Evolutionary conservation across 2,329 filamentous ascomycete genomes (phyloP), one percentile per base, ranked within the genome.

Genomic region (Diaporthe sp.): DNA sequence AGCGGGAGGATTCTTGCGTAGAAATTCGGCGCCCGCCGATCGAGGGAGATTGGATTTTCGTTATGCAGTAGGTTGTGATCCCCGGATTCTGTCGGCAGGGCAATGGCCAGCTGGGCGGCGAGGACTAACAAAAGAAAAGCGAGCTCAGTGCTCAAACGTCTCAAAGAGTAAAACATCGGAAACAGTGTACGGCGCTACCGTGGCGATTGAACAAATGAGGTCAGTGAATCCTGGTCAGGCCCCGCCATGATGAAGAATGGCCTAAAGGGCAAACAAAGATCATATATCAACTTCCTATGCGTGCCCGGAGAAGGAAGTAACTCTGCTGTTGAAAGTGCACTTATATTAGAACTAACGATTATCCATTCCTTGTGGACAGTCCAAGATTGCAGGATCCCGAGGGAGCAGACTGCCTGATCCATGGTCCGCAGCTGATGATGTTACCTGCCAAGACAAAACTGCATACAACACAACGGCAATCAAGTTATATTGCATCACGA

Each of bases 401-500:
- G 19, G 42, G 27, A 50, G 32, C 42, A 50, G 27, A 32, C 3
- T 35, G 42, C 61, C 27, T 35, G 27, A 50, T 50, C 42, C 42
- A 65, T 50, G 42, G 39, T 19, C 42, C 17, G 59, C 42, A 63
- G 15, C 39, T 47, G 27, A 4, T 27, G 13, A 47, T 63, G 39
- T 9, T 63, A 63, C 59, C 15, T 47, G 59, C 59, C 39, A 63
- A 63, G 39, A 39, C 39, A 47, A 32, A 39, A 44, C 25, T 13
- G 22, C 39, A 1, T 22, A 22, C 19, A 10, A 22, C 17, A 63
- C 17, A 47, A 9, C 58, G 22, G 58, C 17, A 63, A 63, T 47
- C 59, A 47, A 63, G 12, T n/a, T 63, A 32, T 42, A 47, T 47
- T 63, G 59, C 59, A 63, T 63, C 59, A 63, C 59, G 5, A n/a